Conservation (phyloP, 2,329 filamentous ascomycete species). For the Penicillium rolfsii region DNA sequence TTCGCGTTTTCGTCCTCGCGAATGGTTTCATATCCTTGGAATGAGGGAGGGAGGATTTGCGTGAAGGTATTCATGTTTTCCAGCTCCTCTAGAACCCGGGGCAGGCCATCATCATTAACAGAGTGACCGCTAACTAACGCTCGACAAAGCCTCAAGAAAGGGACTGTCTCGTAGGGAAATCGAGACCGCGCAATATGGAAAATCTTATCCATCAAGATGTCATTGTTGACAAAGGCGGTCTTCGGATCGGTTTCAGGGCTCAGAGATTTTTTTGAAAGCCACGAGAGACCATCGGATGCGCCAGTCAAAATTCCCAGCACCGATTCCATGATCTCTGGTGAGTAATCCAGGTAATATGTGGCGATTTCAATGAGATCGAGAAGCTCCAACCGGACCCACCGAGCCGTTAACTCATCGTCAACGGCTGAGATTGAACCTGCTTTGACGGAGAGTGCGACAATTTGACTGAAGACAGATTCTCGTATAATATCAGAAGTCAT, state of each 20-base stretch:
- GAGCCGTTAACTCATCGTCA: conserved; percentile 59
- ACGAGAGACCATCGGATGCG: conserved; percentile 26
- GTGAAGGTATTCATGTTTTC: conserved; percentile 74
- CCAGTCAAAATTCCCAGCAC: conserved; percentile 67
- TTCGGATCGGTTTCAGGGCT: conserved; percentile 43
- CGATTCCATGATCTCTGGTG: conserved; percentile 68
- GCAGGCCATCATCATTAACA: conserved; percentile 52
- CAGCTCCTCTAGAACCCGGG: conserved; percentile 65
- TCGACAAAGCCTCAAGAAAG: conserved; percentile 74
- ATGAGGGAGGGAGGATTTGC: conserved; percentile 71
- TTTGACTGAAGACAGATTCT: conserved; percentile 54
- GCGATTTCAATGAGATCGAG: conserved; percentile 72
- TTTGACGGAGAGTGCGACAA: conserved; percentile 50
- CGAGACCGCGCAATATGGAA: conserved; percentile 72
- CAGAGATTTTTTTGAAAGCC: conserved; percentile 21
- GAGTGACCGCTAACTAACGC: conserved; percentile 59
- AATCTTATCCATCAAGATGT: conserved; percentile 59
- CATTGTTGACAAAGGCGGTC: conserved; percentile 61
- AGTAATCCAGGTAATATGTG: conserved; percentile 70
- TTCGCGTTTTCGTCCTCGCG: conserved; percentile 87
- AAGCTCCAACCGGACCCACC: conserved; percentile 66
- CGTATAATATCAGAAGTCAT: conserved; percentile 53
- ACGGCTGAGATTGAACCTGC: conserved; percentile 54
- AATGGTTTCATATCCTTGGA: conserved; percentile 74
- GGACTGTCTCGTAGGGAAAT: conserved; percentile 82